A percentile compares a stretch with the other conserved stretches of the same genome.
These are phyloP conservation scores for Stemphylium lycopersici DNA, from an alignment of 2,329 filamentous ascomycete genomes.

Conservation along the genomic window DNA sequence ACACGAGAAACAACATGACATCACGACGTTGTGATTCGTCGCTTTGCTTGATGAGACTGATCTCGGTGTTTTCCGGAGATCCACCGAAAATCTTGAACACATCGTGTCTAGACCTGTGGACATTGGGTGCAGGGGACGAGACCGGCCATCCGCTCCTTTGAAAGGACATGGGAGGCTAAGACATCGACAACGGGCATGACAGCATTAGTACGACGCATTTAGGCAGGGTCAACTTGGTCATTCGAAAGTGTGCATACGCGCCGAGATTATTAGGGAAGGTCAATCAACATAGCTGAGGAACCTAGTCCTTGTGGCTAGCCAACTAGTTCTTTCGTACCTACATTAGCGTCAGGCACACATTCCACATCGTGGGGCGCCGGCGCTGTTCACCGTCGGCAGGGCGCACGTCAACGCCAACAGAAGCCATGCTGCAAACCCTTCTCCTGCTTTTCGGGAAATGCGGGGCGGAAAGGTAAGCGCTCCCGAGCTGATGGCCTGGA, in stretches of 20 bases:
- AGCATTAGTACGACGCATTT: conserved; percentile 1
- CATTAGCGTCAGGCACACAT: conserved; percentile 24
- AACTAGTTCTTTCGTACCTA: conserved; percentile 22
- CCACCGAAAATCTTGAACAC: conserved; percentile 4
- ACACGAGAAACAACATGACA: conserved; percentile 15
- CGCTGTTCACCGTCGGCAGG: conserved; percentile 1
- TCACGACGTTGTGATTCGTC: conserved; percentile 18
- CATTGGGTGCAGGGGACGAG: background rate
- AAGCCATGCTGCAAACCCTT: conserved; percentile 11
- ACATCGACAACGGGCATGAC: conserved; percentile 2
- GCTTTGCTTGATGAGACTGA: conserved; percentile 4
- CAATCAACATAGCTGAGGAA: conserved; percentile 5
- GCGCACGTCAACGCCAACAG: conserved; percentile 12
- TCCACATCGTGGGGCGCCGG: conserved; percentile 15
- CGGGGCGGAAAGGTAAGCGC: conserved; percentile 12
- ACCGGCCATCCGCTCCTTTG: background rate
- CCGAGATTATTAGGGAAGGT: conserved; percentile 3
- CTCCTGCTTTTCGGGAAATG: conserved; percentile 14
- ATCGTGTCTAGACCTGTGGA: background rate
- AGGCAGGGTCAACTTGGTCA: background rate
- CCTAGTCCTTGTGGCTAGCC: conserved; percentile 5
- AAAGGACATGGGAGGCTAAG: conserved; percentile 2
- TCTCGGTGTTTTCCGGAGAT: conserved; percentile 10
- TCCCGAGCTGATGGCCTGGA: conserved; percentile 12
- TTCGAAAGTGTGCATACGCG: background rate